Percentiles rank a stretch among this genome's conserved stretches.
These are phyloP conservation scores for Monilinia fructigena DNA, from an alignment of 2,329 filamentous ascomycete genomes.

Conservation along the genomic window DNA sequence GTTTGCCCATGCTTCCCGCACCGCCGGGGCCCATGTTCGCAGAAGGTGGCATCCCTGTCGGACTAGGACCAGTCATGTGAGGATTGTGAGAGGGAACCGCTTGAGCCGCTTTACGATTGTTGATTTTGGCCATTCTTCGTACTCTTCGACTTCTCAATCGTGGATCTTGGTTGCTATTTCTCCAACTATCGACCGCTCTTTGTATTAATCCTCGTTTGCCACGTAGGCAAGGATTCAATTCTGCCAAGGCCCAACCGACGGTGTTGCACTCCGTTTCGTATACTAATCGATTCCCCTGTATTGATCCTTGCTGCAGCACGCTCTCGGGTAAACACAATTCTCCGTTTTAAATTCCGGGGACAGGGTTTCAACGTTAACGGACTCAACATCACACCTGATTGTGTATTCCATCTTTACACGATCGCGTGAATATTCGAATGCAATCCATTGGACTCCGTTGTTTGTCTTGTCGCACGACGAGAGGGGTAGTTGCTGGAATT, in stretches of 20 bases:
- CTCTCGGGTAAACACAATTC: constrained; percentile 96
- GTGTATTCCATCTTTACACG: constrained; percentile 99
- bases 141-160: constrained; percentile 87
- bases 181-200: constrained; percentile 95
- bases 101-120: constrained; percentile 73
- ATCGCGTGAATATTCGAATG: constrained; percentile 95
- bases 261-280: constrained; percentile 99
- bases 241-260: constrained; percentile 97
- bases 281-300: constrained; percentile 90
- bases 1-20: constrained; percentile 60
- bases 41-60: constrained; percentile 62
- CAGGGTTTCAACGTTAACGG: constrained; percentile 85
- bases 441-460: constrained; percentile 98
- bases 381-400: constrained; percentile 96
- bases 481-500: constrained; percentile 91
- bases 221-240: constrained; percentile 85
- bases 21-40: constrained; percentile 60
- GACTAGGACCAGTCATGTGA: constrained; percentile 65
- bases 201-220: constrained; percentile 96
- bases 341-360: constrained; percentile 91
- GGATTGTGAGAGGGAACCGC: constrained; percentile 53
- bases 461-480: constrained; percentile 93
- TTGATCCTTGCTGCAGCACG: constrained; percentile 91
- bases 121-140: constrained; percentile 94
- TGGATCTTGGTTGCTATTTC: constrained; percentile 97